A percentile compares a stretch with the other conserved stretches of the same genome.
These are phyloP conservation scores for Cadophora sp. DNA, from an alignment of 2,329 filamentous ascomycete genomes.

Conservation along the genomic window DNA sequence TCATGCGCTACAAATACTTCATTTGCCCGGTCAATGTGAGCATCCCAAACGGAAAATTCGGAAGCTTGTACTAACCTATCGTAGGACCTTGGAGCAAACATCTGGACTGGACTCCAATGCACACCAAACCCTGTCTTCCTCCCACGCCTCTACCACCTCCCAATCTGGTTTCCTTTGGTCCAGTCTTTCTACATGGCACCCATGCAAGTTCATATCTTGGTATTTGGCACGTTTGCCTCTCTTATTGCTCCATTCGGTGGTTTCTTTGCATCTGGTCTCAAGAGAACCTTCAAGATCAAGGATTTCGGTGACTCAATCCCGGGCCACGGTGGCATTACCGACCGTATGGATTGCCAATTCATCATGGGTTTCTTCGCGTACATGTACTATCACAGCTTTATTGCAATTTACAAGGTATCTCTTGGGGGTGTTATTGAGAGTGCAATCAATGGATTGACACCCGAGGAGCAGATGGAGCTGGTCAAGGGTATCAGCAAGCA, in stretches of 20 bases:
- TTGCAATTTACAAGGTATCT: conserved; percentile 84
- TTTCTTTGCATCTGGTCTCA: conserved; percentile 97
- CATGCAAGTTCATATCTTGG: conserved; percentile 91
- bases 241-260: conserved; percentile 97
- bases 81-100: conserved; percentile 85
- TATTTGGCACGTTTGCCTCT: conserved; percentile 92
- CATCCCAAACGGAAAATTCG: conserved; percentile 15
- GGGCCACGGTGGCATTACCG: conserved; percentile 96
- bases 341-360: conserved; percentile 99
- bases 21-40: conserved; percentile 91
- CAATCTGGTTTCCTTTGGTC: conserved; percentile 74
- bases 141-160: conserved; percentile 75
- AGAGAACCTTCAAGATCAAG: conserved; percentile 99
- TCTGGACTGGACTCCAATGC: conserved; percentile 90
- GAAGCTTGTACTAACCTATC: conserved; percentile 30
- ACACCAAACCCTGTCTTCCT: conserved; percentile 91
- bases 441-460: conserved; percentile 85
- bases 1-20: conserved; percentile 95
- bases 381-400: conserved; percentile 98
- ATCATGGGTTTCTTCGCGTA: conserved; percentile 99
- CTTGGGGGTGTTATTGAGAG: conserved; percentile 89
- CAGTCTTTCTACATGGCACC: conserved; percentile 79
- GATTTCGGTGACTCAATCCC: conserved; percentile 99
- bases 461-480: conserved; percentile 89
- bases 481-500: conserved; percentile 70